A percentile compares a stretch with the other conserved stretches of the same genome.
Evolutionary conservation across 345 rosid species (phyloP).

Genomic region (Stellera chamaejasme): DNA sequence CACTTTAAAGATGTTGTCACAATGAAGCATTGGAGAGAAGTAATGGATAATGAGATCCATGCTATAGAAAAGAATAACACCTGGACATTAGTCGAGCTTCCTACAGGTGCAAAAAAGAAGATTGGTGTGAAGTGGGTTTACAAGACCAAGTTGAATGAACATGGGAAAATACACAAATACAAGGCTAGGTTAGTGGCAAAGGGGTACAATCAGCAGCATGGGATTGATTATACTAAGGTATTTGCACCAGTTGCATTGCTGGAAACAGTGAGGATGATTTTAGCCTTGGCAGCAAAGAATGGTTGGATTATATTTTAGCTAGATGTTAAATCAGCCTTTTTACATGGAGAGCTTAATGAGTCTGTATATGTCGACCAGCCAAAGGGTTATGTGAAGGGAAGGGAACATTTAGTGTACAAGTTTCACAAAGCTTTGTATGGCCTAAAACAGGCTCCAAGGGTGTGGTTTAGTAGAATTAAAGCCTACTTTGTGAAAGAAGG

Average conservation of each 20-base stretch:
- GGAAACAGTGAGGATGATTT: no score
- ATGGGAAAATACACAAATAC: neutral
- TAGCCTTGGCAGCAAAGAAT: neutral
- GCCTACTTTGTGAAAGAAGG: no score
- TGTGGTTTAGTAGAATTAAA: no score
- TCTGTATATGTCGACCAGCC: neutral
- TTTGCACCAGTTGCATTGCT: neutral
- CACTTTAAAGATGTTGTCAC: no score
- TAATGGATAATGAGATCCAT: no score
- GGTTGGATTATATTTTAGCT: neutral
- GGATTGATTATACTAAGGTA: neutral
- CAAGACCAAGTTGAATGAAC: neutral
- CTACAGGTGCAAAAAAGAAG: no score
- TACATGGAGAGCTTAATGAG: neutral
- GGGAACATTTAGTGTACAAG: neutral
- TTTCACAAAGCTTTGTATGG: neutral
- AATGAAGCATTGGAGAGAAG: no score
- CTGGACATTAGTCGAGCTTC: no score
- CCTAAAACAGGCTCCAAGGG: neutral
- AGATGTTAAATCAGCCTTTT: neutral
- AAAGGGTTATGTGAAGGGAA: neutral
- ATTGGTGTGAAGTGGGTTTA: neutral
- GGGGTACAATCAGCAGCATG: neutral
- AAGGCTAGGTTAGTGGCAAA: neutral
- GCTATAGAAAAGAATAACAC: no score